phyloP scores from a whole-genome alignment of 371 early-diverging fungal genomes.

The Mortierella polycephala region DNA sequence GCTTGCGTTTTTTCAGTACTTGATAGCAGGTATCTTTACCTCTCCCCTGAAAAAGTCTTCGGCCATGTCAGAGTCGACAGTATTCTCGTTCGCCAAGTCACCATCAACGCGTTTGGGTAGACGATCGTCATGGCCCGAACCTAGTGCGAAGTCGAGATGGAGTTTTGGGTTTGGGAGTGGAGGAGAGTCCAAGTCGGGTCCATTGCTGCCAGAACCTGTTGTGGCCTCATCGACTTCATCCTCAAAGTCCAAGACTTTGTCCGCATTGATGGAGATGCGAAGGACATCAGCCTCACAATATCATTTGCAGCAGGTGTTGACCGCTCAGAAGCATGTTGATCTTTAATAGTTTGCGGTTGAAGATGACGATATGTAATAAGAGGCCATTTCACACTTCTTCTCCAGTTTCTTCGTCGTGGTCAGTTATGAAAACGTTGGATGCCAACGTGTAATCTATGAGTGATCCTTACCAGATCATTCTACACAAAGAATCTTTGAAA shows the following conservation, averaged over 20 bases:
- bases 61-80: background rate
- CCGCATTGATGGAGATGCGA: conserved; percentile 5
- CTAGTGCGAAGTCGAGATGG: background rate
- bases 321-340: background rate
- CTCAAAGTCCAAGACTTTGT: background rate
- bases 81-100: background rate
- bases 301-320: conserved; percentile 4
- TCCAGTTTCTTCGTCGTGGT: background rate
- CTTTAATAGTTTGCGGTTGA: too few species aligned
- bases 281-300: conserved; percentile 26
- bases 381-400: too few species aligned
- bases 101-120: background rate
- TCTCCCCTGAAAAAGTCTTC: conserved; percentile 7
- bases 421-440: background rate
- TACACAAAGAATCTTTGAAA: too few species aligned
- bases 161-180: background rate
- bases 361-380: too few species aligned
- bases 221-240: conserved; percentile 9
- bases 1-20: conserved; percentile 15
- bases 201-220: conserved; percentile 9
- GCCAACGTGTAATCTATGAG: too few species aligned
- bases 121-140: background rate
- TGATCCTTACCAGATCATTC: too few species aligned
- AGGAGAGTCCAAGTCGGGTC: background rate
- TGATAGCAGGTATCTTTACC: conserved; percentile 11